Evolutionary conservation across 2,329 filamentous ascomycete genomes (phyloP).

Genomic region (Sporothrix luriei): DNA sequence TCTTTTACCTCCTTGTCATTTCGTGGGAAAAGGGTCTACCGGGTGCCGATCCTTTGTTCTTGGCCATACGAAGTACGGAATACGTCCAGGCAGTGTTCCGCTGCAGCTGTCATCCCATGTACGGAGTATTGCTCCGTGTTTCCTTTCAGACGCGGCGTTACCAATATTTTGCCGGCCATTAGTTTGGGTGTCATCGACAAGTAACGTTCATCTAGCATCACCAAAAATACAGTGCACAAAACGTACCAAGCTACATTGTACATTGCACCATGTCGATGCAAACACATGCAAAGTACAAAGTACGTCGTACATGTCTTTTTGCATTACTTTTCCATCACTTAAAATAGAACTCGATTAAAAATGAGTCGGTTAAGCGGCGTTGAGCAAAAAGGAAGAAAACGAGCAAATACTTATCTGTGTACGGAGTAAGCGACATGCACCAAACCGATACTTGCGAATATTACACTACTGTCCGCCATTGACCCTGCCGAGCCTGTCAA

Average conservation of each 20-base stretch:
- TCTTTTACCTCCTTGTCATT: not conserved
- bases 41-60: not conserved
- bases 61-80: too few relatives aligned
- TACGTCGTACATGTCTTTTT: too few relatives aligned
- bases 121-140: not conserved
- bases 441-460: too few relatives aligned
- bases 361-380: too few relatives aligned
- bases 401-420: too few relatives aligned
- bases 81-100: too few relatives aligned
- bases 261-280: not conserved
- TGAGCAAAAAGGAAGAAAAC: not conserved
- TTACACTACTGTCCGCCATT: too few relatives aligned
- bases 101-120: not conserved
- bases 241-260: not conserved
- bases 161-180: not conserved
- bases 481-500: not conserved
- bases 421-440: too few relatives aligned
- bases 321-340: too few relatives aligned
- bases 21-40: not conserved
- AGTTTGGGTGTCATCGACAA: too few relatives aligned
- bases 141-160: not conserved
- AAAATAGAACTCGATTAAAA: too few relatives aligned
- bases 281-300: too few relatives aligned
- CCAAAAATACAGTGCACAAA: not conserved
- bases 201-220: not conserved